Percentiles rank a stretch among this genome's conserved stretches.
phyloP scores from a whole-genome alignment of 2,329 filamentous ascomycete genomes.

The Neonectria punicea region DNA sequence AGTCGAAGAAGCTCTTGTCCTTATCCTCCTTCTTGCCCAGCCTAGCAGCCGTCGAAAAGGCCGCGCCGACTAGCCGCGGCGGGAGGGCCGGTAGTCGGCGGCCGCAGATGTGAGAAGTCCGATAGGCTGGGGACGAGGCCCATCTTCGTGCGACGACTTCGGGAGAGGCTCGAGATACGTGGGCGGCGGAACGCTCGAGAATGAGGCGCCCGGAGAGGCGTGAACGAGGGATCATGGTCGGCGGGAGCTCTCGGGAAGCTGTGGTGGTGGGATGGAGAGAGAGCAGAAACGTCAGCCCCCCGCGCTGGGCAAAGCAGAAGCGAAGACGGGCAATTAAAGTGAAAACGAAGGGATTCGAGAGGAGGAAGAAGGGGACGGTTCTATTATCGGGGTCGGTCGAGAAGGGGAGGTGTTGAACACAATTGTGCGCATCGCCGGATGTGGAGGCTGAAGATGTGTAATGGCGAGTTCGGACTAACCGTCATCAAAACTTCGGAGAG shows the following conservation, averaged over 20 bases:
- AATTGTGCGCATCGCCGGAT: conserved; percentile 48
- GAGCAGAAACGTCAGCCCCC: conserved; percentile 35
- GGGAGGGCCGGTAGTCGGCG: conserved; percentile 45
- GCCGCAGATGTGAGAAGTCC: conserved; percentile 46
- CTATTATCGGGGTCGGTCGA: conserved; percentile 23
- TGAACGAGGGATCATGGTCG: conserved; percentile 54
- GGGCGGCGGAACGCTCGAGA: conserved; percentile 49
- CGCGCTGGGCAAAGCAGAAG: conserved; percentile 37
- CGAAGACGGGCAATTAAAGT: conserved; percentile 30
- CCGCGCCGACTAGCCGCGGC: conserved; percentile 43
- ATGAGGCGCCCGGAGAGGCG: conserved; percentile 53
- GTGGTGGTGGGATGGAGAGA: conserved; percentile 23
- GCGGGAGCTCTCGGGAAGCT: conserved; percentile 30
- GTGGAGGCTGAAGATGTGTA: conserved; percentile 46
- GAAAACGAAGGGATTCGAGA: conserved; percentile 19
- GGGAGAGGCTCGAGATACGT: conserved; percentile 39
- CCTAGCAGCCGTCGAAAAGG: conserved; percentile 51
- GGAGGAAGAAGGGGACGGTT: background rate
- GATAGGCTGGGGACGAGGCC: conserved; percentile 42
- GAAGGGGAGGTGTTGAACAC: conserved; percentile 32
- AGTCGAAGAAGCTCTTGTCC: conserved; percentile 63
- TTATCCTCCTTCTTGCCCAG: conserved; percentile 50
- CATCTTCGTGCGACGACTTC: conserved; percentile 41
- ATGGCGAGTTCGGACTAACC: conserved; percentile 44
- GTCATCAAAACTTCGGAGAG: conserved; percentile 46